These are phyloP conservation scores for Sequoia sempervirens DNA, from an alignment of 75 land plant genomes.

Conservation along the genomic window DNA sequence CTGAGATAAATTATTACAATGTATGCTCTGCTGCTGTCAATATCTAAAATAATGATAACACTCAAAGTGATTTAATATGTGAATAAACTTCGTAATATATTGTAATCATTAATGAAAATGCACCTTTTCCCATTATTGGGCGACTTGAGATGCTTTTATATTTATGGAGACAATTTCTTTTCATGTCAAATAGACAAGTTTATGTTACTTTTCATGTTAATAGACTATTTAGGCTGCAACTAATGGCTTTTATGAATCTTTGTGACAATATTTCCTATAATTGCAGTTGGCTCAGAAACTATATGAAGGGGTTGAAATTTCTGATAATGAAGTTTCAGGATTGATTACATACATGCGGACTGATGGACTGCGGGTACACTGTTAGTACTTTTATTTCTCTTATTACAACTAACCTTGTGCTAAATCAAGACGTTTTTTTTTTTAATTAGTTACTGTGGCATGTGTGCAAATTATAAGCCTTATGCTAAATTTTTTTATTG, in stretches of 20 bases:
- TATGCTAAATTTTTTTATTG: background rate
- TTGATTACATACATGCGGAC: constrained; percentile 97
- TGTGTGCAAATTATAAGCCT: background rate
- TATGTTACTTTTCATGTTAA: background rate
- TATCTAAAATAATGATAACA: too few relatives aligned
- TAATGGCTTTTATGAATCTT: background rate
- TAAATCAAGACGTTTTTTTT: background rate
- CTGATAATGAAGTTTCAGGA: constrained; percentile 62
- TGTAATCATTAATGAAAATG: too few relatives aligned
- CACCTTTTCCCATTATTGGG: background rate
- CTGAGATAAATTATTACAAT: too few relatives aligned
- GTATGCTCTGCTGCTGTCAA: too few relatives aligned
- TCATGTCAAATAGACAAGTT: background rate
- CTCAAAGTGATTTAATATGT: too few relatives aligned
- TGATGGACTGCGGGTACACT: constrained; percentile 80
- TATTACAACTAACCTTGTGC: background rate
- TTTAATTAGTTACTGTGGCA: background rate
- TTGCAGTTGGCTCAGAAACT: constrained; percentile 89
- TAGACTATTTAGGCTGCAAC: background rate
- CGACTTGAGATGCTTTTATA: background rate
- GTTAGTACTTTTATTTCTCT: constrained; percentile 15
- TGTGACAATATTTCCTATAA: constrained; percentile 5
- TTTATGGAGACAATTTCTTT: background rate
- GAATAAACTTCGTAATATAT: too few relatives aligned
- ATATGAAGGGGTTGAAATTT: constrained; percentile 88